Evolutionary conservation across 106 monocot species (phyloP), one percentile per base, ranked within the genome.

Genomic region (Narthecium ossifragum): DNA sequence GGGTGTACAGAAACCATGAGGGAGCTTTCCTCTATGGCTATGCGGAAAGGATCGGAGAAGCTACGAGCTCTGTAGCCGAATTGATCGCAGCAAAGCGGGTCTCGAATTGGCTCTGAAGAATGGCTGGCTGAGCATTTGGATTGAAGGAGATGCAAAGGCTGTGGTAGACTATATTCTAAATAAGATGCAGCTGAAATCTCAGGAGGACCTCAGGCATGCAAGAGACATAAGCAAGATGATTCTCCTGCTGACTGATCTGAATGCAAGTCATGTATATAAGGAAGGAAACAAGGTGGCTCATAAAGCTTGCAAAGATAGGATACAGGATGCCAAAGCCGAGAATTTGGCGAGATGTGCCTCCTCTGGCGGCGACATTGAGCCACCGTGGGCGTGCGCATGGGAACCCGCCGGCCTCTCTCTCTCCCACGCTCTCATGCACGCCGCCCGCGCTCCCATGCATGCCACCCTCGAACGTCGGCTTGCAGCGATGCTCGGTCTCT

Each of bases 41-140:
- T 43, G 61, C 79, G 2, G 79, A 84, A 46, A 30, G 34, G 4
- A 79, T 84, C 5, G 79, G 75, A 15, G 52, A 50, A 40, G 84
- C 79, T 0, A 79, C 84, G 0, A 79, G 84, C 61, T 79, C 79
- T 0, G 71, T 79, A 6, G 79, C 79, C 6, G 79, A 84, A 39
- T 45, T 84, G 3, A 69, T 68, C 18, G 84, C 84, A 5, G 71
- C 71, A 5, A 79, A 61, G 36, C 75, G 75, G 79, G 84, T 15
- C 51, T 84, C 0, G 71, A 84, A 39, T 31, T 79, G 32, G 84
- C 79, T 26, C n/a, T 75, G 29, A 15, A 65, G 29, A 75, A 84
- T 39, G 64, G 55, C 2, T 84, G 71, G 74, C 12, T 32, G 14
- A 55, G 58, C 27, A 33, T 84, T 12, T 79, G 79, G 75, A 59